Evolutionary conservation across 306 rosid genomes (phyloP), one percentile per base, ranked within the genome.

Genomic region (Sindora glabra): DNA sequence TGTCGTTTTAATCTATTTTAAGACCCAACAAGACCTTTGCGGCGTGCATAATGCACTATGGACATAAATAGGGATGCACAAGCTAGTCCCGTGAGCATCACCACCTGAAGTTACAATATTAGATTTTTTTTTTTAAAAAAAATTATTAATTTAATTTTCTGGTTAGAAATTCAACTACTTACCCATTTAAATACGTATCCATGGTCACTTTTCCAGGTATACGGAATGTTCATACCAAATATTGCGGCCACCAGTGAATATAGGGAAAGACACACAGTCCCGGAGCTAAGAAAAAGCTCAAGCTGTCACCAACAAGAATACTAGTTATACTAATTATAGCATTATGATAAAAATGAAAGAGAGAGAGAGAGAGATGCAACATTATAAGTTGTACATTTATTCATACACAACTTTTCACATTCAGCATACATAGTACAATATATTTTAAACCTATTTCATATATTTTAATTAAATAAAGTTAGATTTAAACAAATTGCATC

Each of bases 21-120:
- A 64, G 97, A 83, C 64, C 89, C 95, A 36, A 91, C 83, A 33
- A 91, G 91, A 48, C 97, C 97, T 77, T 81, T 91, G 77, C 83
- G 90, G 50, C 95, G 78, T 15, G 97, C 97, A 67, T 87, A 87
- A 2, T 91, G 56, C 52, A 82, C 73, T 60, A 87, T 59, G 23
- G 80, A 68, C 25, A 87, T 3, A 77, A 87, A 86, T 61, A 91
- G 9, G 8, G 84, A 56, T 37, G 75, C 81, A 25, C 96, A 74
- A 42, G 27, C 71, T 52, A 79, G 44, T 76, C 91, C 97, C 2
- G 78, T 38, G 22, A 81, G 16, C 34, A 85, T 79, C 65, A 87
- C 85, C 83, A 91, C 97, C 97, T 29, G 8, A 29, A 29, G 34
- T 29, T 29, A 1, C 5, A 29, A 29, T 1, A 4, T 29, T 2